phyloP scores from a whole-genome alignment of 1,139 yeast genomes.

The Magnusiomyces magnusii region DNA sequence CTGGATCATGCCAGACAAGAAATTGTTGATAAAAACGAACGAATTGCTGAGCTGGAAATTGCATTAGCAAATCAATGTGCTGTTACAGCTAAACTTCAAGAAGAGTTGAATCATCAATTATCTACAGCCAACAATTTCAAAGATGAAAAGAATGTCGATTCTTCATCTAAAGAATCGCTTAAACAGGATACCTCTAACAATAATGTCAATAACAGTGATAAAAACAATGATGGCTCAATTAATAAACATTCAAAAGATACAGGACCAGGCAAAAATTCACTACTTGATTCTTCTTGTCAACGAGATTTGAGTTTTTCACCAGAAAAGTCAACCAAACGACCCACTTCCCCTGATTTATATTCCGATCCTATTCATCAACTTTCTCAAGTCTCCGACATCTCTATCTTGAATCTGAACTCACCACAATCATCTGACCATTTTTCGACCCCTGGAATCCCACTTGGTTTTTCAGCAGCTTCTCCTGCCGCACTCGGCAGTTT shows the following conservation, averaged over 20 bases:
- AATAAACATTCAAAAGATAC: neutral
- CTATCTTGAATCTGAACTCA: slow-evolving; percentile 1
- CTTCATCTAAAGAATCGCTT: too few relatives aligned
- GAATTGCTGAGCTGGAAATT: slow-evolving; percentile 21
- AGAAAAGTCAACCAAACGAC: neutral
- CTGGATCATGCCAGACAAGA: slow-evolving; percentile 18
- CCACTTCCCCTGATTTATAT: slow-evolving; percentile 3
- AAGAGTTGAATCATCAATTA: neutral
- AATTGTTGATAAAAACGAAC: slow-evolving; percentile 21
- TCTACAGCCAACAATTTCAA: neutral
- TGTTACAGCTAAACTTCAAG: neutral
- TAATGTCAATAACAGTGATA: neutral
- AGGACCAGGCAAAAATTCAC: neutral
- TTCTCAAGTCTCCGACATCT: slow-evolving; percentile 1
- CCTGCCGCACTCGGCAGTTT: neutral
- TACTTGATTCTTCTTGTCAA: neutral
- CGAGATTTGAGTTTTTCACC: neutral
- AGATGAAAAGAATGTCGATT: neutral
- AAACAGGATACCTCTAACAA: neutral
- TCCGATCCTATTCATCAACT: slow-evolving; percentile 5
- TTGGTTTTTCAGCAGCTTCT: neutral
- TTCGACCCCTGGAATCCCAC: neutral
- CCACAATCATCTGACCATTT: neutral
- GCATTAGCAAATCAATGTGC: neutral
- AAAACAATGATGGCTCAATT: neutral